These are phyloP conservation scores for Detonula confervacea DNA, from an alignment of 352 stramenopile species.

Conservation along the genomic window DNA sequence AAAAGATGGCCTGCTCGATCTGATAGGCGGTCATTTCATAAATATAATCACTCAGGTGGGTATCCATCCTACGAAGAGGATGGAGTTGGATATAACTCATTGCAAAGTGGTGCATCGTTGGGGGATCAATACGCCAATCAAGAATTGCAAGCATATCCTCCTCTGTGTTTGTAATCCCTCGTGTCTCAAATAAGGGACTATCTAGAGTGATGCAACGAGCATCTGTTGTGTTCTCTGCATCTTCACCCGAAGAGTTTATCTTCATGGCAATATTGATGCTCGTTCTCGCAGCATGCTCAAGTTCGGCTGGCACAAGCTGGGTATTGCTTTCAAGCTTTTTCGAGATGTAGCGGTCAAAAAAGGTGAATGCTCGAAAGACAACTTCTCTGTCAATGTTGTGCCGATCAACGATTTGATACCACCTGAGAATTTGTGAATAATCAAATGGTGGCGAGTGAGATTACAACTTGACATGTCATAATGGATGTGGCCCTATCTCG, in stretches of 20 bases:
- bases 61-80: constrained; percentile 7
- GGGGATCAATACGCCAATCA: constrained; percentile 57
- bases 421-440: constrained; percentile 3
- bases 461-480: too few species aligned
- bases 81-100: constrained; percentile 39
- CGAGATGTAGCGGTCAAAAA: neutral
- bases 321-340: neutral
- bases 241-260: constrained; percentile 1
- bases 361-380: neutral
- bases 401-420: neutral
- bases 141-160: constrained; percentile 33
- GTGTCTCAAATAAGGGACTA: constrained; percentile 11
- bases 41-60: constrained; percentile 18
- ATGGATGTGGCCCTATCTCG: neutral
- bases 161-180: constrained; percentile 38
- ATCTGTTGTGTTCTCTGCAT: constrained; percentile 23
- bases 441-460: neutral
- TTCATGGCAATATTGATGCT: constrained; percentile 31
- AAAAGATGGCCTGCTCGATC: constrained; percentile 43
- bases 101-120: constrained; percentile 49
- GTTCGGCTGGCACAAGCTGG: neutral
- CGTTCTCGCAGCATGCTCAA: constrained; percentile 9
- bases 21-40: constrained; percentile 41
- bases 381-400: neutral
- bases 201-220: constrained; percentile 17